Evolutionary conservation across 169 alveolate species (phyloP).

Genomic region (Plasmodium vinckei): DNA sequence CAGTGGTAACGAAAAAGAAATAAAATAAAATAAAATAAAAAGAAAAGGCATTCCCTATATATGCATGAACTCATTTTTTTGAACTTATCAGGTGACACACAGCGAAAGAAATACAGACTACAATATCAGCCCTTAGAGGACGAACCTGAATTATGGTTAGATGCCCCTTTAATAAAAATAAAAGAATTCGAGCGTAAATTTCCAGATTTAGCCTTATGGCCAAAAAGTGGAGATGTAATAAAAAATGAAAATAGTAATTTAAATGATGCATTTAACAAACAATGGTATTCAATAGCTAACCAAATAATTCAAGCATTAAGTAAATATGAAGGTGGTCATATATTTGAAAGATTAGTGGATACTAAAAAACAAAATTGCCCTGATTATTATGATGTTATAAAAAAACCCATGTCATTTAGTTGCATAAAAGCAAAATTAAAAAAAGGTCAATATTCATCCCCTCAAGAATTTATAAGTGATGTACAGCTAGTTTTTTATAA

Average conservation of each 20-base stretch:
- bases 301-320: constrained; percentile 82
- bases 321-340: constrained; percentile 92
- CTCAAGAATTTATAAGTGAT: constrained; percentile 87
- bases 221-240: constrained; percentile 80
- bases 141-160: constrained; percentile 87
- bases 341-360: constrained; percentile 92
- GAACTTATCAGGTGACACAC: constrained; percentile 6
- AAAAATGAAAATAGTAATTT: constrained; percentile 79
- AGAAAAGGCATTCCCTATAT: too few relatives aligned
- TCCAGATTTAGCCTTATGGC: constrained; percentile 90
- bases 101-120: constrained; percentile 81
- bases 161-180: constrained; percentile 88
- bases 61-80: too few relatives aligned
- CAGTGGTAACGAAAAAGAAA: neutral
- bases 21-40: neutral
- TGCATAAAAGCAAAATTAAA: constrained; percentile 87
- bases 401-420: constrained; percentile 91
- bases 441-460: constrained; percentile 84
- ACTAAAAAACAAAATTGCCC: constrained; percentile 92
- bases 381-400: constrained; percentile 91
- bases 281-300: constrained; percentile 86
- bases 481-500: constrained; percentile 89
- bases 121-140: constrained; percentile 87
- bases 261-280: constrained; percentile 84
- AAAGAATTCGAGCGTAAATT: constrained; percentile 87